These are phyloP conservation scores for Globisporangium echinulatum DNA, from an alignment of 352 stramenopile genomes.

Conservation along the genomic window DNA sequence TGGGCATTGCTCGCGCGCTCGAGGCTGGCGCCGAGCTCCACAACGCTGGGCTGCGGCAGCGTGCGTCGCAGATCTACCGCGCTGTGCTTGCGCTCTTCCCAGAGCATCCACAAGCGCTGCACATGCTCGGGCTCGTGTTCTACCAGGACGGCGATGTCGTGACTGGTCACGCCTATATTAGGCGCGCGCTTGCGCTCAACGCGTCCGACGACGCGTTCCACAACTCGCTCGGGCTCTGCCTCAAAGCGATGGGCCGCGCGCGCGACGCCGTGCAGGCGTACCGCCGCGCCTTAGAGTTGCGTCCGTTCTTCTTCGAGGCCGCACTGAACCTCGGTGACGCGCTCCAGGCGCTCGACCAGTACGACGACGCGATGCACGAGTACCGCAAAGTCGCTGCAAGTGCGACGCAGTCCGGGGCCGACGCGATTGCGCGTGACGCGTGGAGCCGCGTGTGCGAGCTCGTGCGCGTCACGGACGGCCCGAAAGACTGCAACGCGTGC, in stretches of 20 bases:
- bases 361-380: slow-evolving; percentile 45
- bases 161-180: slow-evolving; percentile 28
- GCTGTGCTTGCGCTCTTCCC: slow-evolving; percentile 51
- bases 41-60: slow-evolving; percentile 17
- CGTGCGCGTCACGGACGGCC: slow-evolving; percentile 37
- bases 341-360: slow-evolving; percentile 38
- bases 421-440: slow-evolving; percentile 25
- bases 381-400: slow-evolving; percentile 39
- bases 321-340: slow-evolving; percentile 47
- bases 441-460: slow-evolving; percentile 45
- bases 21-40: slow-evolving; percentile 34
- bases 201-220: slow-evolving; percentile 40
- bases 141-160: slow-evolving; percentile 32
- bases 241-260: slow-evolving; percentile 27
- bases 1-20: slow-evolving; percentile 45
- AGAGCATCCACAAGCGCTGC: slow-evolving; percentile 31
- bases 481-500: slow-evolving; percentile 44
- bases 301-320: slow-evolving; percentile 33
- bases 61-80: slow-evolving; percentile 38
- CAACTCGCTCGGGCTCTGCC: slow-evolving; percentile 47
- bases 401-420: slow-evolving; percentile 8
- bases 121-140: slow-evolving; percentile 40
- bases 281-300: slow-evolving; percentile 38
- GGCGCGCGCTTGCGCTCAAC: slow-evolving; percentile 36
- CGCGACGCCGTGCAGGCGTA: slow-evolving; percentile 49